These are phyloP conservation scores for Trichosporon asahii DNA, from an alignment of 1,284 basidiomycete species.

Conservation along the genomic window DNA sequence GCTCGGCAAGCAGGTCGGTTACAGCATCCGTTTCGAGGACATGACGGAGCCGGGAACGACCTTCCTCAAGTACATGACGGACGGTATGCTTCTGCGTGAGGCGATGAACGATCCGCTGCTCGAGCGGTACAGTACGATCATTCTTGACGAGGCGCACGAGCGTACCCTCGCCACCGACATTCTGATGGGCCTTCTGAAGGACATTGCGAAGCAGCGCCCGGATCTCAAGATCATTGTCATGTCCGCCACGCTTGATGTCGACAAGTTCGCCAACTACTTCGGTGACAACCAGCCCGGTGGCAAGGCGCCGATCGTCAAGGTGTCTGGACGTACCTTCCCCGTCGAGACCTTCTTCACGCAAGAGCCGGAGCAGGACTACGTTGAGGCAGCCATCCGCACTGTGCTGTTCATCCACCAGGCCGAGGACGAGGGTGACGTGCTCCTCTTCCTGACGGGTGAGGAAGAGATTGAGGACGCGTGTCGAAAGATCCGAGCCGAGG, in stretches of 20 bases:
- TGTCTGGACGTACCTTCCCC: conserved; percentile 92
- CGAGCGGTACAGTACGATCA: conserved; percentile 89
- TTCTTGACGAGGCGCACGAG: conserved; percentile 98
- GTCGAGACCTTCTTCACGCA: conserved; percentile 95
- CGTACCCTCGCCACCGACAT: conserved; percentile 97
- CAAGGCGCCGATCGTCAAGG: conserved; percentile 84
- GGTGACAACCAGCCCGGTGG: conserved; percentile 57
- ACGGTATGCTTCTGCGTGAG: conserved; percentile 95
- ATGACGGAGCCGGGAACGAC: conserved; percentile 88
- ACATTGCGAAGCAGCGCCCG: conserved; percentile 66
- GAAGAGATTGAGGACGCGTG: conserved; percentile 99
- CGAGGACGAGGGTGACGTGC: conserved; percentile 87
- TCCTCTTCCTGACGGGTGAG: conserved; percentile 95
- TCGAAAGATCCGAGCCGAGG: conserved; percentile 85
- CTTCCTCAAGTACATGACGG: conserved; percentile 98
- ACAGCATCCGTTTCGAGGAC: conserved; percentile 98
- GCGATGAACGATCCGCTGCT: conserved; percentile 95
- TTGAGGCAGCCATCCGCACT: conserved; percentile 94
- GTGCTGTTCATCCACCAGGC: conserved; percentile 97
- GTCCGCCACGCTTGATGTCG: conserved; percentile 95
- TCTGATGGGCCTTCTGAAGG: conserved; percentile 83
- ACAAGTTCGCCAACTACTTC: conserved; percentile 97
- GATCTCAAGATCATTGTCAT: conserved; percentile 98
- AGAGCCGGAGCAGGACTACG: conserved; percentile 92
- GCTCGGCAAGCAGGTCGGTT: conserved; percentile 91